A percentile compares a stretch with the other conserved stretches of the same genome.
These are phyloP conservation scores for Bodo saltans DNA, from an alignment of 78 protist genomes.

Conservation along the genomic window DNA sequence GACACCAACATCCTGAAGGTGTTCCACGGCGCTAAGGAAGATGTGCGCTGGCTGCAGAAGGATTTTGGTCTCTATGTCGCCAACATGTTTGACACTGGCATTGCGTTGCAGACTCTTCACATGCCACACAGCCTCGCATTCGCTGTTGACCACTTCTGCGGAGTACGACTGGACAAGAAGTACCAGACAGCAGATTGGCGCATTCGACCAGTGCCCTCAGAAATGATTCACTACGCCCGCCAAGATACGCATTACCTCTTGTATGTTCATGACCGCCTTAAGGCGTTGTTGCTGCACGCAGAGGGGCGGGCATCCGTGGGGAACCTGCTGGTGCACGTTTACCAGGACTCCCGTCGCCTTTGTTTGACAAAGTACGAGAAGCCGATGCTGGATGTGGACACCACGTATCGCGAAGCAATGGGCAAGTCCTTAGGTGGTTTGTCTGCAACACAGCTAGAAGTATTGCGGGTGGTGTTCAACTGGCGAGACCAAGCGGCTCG, in stretches of 20 bases:
- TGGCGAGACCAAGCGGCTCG: constrained; percentile 81
- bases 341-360: constrained; percentile 45
- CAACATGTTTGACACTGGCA: constrained; percentile 95
- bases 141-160: constrained; percentile 37
- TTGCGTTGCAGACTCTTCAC: constrained; percentile 70
- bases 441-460: not conserved
- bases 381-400: constrained; percentile 4
- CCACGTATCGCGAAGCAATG: not conserved
- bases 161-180: constrained; percentile 74
- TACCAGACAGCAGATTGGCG: constrained; percentile 97
- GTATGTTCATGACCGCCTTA: constrained; percentile 72
- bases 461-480: constrained; percentile 47
- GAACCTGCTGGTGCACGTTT: constrained; percentile 31
- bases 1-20: constrained; percentile 84
- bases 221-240: constrained; percentile 89
- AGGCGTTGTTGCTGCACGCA: not conserved
- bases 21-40: constrained; percentile 84
- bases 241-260: constrained; percentile 95
- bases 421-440: not conserved
- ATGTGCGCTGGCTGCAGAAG: constrained; percentile 86
- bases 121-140: constrained; percentile 5
- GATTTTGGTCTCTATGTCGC: constrained; percentile 96
- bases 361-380: constrained; percentile 66
- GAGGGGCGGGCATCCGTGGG: not conserved
- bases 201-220: constrained; percentile 85